phyloP scores from a whole-genome alignment of 2,329 filamentous ascomycete genomes.

The Pestalotiopsis sp. region DNA sequence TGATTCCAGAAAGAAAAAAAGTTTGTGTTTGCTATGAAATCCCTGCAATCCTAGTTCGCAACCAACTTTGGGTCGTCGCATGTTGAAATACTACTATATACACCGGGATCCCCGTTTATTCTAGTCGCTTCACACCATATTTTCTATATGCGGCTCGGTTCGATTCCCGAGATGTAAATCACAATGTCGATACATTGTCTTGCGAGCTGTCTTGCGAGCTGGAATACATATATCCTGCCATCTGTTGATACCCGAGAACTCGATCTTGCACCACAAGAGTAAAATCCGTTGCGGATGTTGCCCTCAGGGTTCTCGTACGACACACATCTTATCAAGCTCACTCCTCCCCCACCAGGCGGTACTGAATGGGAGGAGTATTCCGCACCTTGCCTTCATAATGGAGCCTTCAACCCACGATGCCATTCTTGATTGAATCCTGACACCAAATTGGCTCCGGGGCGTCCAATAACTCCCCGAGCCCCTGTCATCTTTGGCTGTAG shows the following conservation, averaged over 20 bases:
- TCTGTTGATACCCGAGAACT: no score
- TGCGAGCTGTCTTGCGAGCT: neutral
- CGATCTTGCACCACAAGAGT: no score
- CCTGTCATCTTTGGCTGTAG: neutral
- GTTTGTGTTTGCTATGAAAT: neutral
- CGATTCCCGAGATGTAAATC: neutral
- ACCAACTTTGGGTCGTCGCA: neutral
- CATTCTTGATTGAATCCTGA: neutral
- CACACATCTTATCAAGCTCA: neutral
- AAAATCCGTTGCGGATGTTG: no score
- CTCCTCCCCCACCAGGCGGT: neutral
- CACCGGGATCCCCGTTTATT: neutral
- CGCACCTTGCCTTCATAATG: neutral
- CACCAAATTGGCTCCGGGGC: neutral
- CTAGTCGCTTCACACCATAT: neutral
- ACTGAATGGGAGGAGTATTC: neutral
- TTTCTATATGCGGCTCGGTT: neutral
- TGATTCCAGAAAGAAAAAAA: neutral
- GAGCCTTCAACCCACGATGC: neutral
- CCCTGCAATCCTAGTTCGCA: neutral
- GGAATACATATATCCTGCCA: neutral
- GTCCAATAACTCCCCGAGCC: neutral
- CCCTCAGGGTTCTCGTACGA: neutral
- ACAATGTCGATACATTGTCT: neutral
- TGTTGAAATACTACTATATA: neutral